Percentiles rank a stretch among this genome's conserved stretches.
These are phyloP conservation scores for Ophiostoma pallidulum DNA, from an alignment of 2,329 filamentous ascomycete genomes.

Conservation along the genomic window DNA sequence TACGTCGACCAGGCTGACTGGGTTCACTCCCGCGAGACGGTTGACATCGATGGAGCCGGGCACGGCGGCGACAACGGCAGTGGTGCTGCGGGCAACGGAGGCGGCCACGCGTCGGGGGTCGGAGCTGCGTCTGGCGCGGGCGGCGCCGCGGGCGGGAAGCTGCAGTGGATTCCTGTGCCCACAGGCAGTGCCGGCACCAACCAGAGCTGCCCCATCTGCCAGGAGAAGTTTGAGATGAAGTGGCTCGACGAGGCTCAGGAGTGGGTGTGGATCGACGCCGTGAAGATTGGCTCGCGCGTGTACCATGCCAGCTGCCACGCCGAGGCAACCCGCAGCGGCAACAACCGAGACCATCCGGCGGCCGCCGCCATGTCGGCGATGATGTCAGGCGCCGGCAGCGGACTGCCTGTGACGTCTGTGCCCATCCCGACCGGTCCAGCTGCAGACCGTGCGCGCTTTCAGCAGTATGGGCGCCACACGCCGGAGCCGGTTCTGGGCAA, in stretches of 20 bases:
- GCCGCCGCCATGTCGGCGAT: constrained; percentile 13
- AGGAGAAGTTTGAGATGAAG: constrained; percentile 85
- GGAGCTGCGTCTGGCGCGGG: constrained; percentile 22
- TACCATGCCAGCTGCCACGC: constrained; percentile 87
- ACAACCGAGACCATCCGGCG: constrained; percentile 19
- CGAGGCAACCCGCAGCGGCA: constrained; percentile 63
- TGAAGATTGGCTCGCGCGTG: constrained; percentile 65
- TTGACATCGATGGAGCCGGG: constrained; percentile 51
- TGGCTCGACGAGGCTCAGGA: constrained; percentile 92
- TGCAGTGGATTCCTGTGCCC: constrained; percentile 74
- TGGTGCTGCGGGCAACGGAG: constrained; percentile 10
- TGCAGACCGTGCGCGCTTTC: constrained; percentile 6
- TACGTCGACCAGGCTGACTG: constrained; percentile 91
- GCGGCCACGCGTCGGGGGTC: not conserved
- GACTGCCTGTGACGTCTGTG: not conserved
- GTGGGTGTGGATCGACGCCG: constrained; percentile 91
- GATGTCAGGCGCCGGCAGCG: not conserved
- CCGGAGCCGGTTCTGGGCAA: constrained; percentile 19
- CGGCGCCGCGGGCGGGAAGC: constrained; percentile 40
- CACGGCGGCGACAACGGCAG: constrained; percentile 21
- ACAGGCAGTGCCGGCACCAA: constrained; percentile 66
- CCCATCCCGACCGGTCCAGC: constrained; percentile 10
- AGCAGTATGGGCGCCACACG: constrained; percentile 18
- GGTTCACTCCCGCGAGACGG: constrained; percentile 73
- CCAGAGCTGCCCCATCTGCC: constrained; percentile 82